Conservation (phyloP, 2,329 filamentous ascomycete genomes). For the Xylaria multiplex region DNA sequence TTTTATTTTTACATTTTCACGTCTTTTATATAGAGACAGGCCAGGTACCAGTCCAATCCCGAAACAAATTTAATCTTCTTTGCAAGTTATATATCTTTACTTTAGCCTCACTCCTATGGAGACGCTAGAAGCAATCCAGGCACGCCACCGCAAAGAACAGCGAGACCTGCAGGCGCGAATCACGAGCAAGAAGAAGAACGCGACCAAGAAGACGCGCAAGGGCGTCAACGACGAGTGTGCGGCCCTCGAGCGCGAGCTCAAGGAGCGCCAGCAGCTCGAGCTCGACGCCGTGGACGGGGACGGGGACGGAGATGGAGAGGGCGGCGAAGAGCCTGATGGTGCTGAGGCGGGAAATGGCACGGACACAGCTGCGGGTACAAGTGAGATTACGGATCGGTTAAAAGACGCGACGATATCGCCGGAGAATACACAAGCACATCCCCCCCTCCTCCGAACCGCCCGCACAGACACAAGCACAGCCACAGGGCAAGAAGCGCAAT, state of each 20-base stretch:
- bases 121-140: constrained; percentile 78
- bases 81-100: neutral
- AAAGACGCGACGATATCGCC: constrained; percentile 33
- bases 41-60: too few species aligned
- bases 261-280: constrained; percentile 74
- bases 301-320: constrained; percentile 27
- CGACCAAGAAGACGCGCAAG: constrained; percentile 85
- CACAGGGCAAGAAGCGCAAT: constrained; percentile 76
- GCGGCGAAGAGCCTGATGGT: constrained; percentile 27
- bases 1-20: neutral
- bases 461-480: constrained; percentile 28
- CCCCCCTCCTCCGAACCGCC: constrained; percentile 3
- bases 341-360: constrained; percentile 8
- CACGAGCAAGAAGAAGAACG: constrained; percentile 96
- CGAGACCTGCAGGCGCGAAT: constrained; percentile 85
- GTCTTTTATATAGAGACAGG: neutral
- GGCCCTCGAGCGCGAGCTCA: constrained; percentile 71
- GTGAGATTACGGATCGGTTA: constrained; percentile 39
- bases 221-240: constrained; percentile 81
- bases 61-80: neutral
- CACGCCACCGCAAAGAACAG: constrained; percentile 87
- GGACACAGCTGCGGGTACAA: constrained; percentile 15
- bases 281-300: constrained; percentile 55
- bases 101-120: constrained; percentile 47
- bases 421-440: constrained; percentile 26